These are phyloP conservation scores for Penicillium malachiteum DNA, from an alignment of 495 filamentous ascomycete genomes.

Conservation along the genomic window DNA sequence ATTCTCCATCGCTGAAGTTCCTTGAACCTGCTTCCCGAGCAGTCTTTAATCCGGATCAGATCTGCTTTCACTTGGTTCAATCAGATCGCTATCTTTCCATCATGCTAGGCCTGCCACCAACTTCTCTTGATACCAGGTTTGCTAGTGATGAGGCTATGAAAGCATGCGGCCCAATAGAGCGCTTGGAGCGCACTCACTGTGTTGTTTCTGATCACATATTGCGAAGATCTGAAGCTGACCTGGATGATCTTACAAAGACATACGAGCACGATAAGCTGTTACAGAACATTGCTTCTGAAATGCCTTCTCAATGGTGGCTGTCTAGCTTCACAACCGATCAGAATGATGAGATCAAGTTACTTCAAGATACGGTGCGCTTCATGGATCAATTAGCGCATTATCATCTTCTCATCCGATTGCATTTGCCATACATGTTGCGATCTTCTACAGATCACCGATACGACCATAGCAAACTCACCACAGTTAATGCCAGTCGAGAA, in stretches of 20 bases:
- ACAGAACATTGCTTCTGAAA: constrained; percentile 33
- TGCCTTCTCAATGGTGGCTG: constrained; percentile 43
- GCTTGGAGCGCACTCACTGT: constrained; percentile 28
- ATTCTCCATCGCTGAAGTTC: constrained; percentile 16
- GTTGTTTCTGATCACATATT: constrained; percentile 39
- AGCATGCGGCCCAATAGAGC: constrained; percentile 14
- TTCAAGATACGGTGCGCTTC: constrained; percentile 14
- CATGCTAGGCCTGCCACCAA: constrained; percentile 47
- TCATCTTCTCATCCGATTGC: constrained; percentile 27
- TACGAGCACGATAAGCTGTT: constrained; percentile 45
- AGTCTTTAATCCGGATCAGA: constrained; percentile 9
- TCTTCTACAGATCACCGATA: constrained; percentile 13
- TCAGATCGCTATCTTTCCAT: constrained; percentile 42
- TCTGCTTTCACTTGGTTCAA: constrained; percentile 13
- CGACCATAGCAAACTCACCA: constrained; percentile 30
- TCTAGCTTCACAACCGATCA: constrained; percentile 5
- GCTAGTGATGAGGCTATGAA: constrained; percentile 9
- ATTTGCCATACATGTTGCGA: constrained; percentile 24
- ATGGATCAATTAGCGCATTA: constrained; percentile 39
- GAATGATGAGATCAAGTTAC: constrained; percentile 4
- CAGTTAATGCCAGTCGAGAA: constrained; percentile 43
- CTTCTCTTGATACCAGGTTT: constrained; percentile 29
- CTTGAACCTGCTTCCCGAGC: constrained; percentile 13
- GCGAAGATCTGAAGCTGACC: constrained; percentile 37
- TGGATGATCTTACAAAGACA: constrained; percentile 21